Evolutionary conservation across 768 basidiomycete species (phyloP).

Genomic region (Leucosporidium yakuticum): DNA sequence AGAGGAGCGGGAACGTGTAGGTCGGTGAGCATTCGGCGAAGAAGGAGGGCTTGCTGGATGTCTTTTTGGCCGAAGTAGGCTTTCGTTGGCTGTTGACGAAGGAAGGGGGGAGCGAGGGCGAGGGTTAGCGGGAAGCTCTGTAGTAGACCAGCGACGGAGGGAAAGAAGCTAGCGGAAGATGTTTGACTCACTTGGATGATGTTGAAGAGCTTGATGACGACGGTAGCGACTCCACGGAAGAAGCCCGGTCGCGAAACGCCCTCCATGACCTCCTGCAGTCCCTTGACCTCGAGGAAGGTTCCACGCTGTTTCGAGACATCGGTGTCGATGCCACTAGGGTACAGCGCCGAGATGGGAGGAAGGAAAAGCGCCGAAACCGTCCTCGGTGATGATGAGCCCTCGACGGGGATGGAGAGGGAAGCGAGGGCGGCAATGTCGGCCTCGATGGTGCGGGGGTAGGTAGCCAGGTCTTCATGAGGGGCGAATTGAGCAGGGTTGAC

Average conservation of each 20-base stretch:
- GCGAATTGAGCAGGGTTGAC: slow-evolving; percentile 98
- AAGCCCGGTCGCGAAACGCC: slow-evolving; percentile 79
- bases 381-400: slow-evolving; percentile 36
- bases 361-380: slow-evolving; percentile 67
- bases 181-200: slow-evolving; percentile 69
- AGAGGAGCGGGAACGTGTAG: slow-evolving; percentile 73
- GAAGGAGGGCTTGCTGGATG: slow-evolving; percentile 86
- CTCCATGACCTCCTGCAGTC: slow-evolving; percentile 75
- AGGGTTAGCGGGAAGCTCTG: slow-evolving; percentile 1
- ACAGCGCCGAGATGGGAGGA: slow-evolving; percentile 76
- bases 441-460: slow-evolving; percentile 82
- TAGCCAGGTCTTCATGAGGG: slow-evolving; percentile 82
- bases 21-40: slow-evolving; percentile 71
- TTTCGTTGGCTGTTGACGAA: slow-evolving; percentile 63
- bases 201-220: slow-evolving; percentile 93
- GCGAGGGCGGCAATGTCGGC: slow-evolving; percentile 62
- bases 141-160: background rate
- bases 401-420: slow-evolving; percentile 38
- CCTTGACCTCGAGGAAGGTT: slow-evolving; percentile 86
- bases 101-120: background rate
- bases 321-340: slow-evolving; percentile 83
- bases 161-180: background rate
- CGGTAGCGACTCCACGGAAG: slow-evolving; percentile 90
- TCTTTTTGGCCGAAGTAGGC: slow-evolving; percentile 98
- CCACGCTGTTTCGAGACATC: slow-evolving; percentile 68